These are phyloP conservation scores for Lactifluus piperatus DNA, from an alignment of 768 basidiomycete species.

Conservation along the genomic window DNA sequence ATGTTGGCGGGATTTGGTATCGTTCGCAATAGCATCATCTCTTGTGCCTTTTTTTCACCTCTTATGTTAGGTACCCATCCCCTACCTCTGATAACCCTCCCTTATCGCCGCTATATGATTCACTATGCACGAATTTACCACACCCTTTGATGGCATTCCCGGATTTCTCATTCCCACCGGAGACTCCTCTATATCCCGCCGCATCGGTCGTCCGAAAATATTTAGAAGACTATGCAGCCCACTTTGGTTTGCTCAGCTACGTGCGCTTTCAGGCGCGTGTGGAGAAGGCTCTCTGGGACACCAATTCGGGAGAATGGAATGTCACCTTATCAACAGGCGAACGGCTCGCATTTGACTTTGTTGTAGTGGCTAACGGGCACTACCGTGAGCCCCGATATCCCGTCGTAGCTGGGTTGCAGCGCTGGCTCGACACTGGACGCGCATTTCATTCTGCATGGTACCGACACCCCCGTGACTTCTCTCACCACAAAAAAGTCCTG, in stretches of 20 bases:
- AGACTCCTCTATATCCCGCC: constrained; percentile 59
- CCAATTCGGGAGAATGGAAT: constrained; percentile 35
- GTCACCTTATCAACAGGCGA: constrained; percentile 35
- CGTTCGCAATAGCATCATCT: not conserved
- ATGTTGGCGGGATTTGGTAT: constrained; percentile 74
- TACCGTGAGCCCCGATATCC: constrained; percentile 59
- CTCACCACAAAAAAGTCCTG: constrained; percentile 30
- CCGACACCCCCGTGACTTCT: constrained; percentile 38
- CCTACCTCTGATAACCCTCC: constrained; percentile 44
- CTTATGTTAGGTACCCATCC: constrained; percentile 42
- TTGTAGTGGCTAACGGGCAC: constrained; percentile 73
- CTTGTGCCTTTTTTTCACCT: not conserved
- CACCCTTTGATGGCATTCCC: constrained; percentile 69
- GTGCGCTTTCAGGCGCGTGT: constrained; percentile 61
- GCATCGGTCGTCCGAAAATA: constrained; percentile 60
- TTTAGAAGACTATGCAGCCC: constrained; percentile 52
- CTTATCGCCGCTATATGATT: constrained; percentile 66
- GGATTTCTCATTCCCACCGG: constrained; percentile 57
- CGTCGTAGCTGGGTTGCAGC: constrained; percentile 44
- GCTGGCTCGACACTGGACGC: constrained; percentile 45
- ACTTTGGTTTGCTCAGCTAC: constrained; percentile 50
- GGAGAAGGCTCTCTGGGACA: constrained; percentile 33
- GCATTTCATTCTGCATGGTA: constrained; percentile 66
- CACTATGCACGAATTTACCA: constrained; percentile 74
- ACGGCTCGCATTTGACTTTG: constrained; percentile 42